Conservation (phyloP, 2,329 filamentous ascomycete species). For the Talaromyces albobiverticillius region DNA sequence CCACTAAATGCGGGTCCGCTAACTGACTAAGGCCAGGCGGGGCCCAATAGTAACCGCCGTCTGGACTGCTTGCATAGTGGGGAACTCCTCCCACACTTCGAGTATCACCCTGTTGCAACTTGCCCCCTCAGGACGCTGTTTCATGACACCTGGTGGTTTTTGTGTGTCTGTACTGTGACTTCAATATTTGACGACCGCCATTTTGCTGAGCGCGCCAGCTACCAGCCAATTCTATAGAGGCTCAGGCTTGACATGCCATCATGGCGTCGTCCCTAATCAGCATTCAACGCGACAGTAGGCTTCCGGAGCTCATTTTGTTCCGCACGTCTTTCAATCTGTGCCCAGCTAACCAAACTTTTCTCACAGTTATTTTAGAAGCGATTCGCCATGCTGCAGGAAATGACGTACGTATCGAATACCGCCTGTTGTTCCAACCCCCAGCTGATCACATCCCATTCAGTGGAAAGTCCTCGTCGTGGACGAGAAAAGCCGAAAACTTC, state of each 20-base stretch:
- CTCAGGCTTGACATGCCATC: constrained; percentile 40
- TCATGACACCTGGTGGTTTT: neutral
- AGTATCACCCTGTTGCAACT: constrained; percentile 2
- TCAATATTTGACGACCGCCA: too few relatives aligned
- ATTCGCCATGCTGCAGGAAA: constrained; percentile 76
- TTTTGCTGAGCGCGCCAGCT: constrained; percentile 3
- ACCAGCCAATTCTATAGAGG: constrained; percentile 14
- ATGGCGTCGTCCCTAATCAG: constrained; percentile 86
- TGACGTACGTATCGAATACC: constrained; percentile 58
- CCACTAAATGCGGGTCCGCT: constrained; percentile 3
- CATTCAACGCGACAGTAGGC: constrained; percentile 73
- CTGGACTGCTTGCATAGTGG: constrained; percentile 24
- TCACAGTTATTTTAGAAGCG: constrained; percentile 65
- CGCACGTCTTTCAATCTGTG: neutral
- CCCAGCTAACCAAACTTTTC: neutral
- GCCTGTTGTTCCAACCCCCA: constrained; percentile 14
- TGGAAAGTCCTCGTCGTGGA: constrained; percentile 98
- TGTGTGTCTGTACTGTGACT: too few relatives aligned
- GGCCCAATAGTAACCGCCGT: too few relatives aligned
- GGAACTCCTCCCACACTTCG: constrained; percentile 19
- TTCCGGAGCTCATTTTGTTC: neutral
- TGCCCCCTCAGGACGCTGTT: neutral
- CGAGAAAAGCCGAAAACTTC: constrained; percentile 74
- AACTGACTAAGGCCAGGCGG: too few relatives aligned
- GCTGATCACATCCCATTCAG: constrained; percentile 45